Percentiles rank a stretch among this genome's conserved stretches.
Conservation (phyloP, 2,329 filamentous ascomycete genomes). For the Sporothrix euskadiensis region DNA sequence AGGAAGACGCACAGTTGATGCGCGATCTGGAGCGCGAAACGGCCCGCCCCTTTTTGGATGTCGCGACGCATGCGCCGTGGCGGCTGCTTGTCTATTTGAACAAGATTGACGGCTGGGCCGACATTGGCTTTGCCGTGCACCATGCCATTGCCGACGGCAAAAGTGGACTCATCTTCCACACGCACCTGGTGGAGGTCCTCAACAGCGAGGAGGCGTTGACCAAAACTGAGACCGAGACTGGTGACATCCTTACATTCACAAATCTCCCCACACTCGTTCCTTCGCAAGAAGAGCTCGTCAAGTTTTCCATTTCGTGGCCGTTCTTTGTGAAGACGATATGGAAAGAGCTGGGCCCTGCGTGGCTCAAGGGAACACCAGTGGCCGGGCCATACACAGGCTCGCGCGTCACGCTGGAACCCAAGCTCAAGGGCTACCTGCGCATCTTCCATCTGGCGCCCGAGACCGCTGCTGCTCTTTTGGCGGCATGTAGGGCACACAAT, state of each 20-base stretch:
- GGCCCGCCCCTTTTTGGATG: conserved; percentile 45
- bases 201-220: conserved; percentile 32
- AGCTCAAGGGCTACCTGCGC: conserved; percentile 42
- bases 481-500: conserved; percentile 44
- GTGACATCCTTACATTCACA: conserved; percentile 39
- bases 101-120: conserved; percentile 36
- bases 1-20: conserved; percentile 40
- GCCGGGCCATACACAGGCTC: conserved; percentile 44
- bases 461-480: conserved; percentile 40
- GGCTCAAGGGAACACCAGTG: conserved; percentile 36
- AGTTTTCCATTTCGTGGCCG: conserved; percentile 43
- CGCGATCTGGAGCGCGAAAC: conserved; percentile 44
- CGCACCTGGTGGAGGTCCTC: conserved; percentile 48
- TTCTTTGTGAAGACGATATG: conserved; percentile 48
- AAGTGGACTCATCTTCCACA: conserved; percentile 52
- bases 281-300: conserved; percentile 46
- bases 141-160: conserved; percentile 56
- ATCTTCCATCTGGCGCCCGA: conserved; percentile 42
- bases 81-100: conserved; percentile 44
- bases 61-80: conserved; percentile 50
- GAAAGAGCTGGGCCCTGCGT: conserved; percentile 44
- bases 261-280: conserved; percentile 41
- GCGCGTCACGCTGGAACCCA: conserved; percentile 41
- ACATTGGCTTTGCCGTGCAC: conserved; percentile 53
- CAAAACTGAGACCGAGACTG: not conserved